A percentile compares a stretch with the other conserved stretches of the same genome.
Conservation (phyloP, 2,329 filamentous ascomycete genomes). For the Fusarium sp. region DNA sequence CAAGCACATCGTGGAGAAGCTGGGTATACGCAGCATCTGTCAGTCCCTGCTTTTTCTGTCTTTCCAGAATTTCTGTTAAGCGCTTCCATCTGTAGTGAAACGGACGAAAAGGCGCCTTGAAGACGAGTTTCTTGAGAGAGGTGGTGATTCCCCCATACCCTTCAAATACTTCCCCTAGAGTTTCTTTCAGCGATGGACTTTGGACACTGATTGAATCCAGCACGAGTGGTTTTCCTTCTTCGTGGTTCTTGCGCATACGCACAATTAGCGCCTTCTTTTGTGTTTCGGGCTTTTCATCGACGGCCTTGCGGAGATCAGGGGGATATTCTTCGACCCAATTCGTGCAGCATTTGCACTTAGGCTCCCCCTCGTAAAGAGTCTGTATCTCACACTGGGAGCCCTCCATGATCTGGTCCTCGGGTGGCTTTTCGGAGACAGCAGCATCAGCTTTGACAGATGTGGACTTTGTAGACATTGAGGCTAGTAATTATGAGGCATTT, state of each 20-base stretch:
- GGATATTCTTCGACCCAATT: not conserved
- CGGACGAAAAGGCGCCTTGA: not conserved
- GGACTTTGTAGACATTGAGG: not conserved
- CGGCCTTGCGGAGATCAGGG: not conserved
- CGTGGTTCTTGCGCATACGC: not conserved
- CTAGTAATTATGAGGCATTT: not conserved
- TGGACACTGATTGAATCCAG: not conserved
- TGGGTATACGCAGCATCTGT: not conserved
- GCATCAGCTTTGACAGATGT: not conserved
- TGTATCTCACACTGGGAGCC: not conserved
- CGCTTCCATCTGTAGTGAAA: not conserved
- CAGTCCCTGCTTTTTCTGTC: not conserved
- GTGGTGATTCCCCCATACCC: not conserved
- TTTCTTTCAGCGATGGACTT: not conserved
- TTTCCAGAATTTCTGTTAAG: not conserved
- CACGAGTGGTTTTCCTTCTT: not conserved
- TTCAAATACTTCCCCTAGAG: not conserved
- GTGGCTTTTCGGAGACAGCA: not conserved
- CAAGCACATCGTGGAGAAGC: not conserved
- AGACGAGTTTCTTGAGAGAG: not conserved
- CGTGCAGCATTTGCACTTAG: slow-evolving; percentile 1
- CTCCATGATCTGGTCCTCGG: not conserved
- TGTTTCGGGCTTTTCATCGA: not conserved
- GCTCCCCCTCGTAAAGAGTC: not conserved
- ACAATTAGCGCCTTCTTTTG: not conserved